A percentile compares a stretch with the other conserved stretches of the same genome.
Evolutionary conservation across 116 monocot species (phyloP).

Genomic region (Phalaenopsis hybrid): DNA sequence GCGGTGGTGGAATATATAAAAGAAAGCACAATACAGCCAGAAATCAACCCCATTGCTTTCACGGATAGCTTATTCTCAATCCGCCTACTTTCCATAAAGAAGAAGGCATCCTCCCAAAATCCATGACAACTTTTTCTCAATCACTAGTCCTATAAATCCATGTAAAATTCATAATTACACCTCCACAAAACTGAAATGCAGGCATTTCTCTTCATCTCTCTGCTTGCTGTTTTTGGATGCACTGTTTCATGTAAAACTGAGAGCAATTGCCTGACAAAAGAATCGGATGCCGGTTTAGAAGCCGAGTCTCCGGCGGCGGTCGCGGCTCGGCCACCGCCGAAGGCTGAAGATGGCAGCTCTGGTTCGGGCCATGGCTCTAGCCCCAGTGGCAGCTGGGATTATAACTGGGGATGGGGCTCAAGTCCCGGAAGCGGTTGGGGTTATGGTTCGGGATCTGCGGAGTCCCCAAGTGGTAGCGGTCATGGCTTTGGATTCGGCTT

Average conservation of each 20-base stretch:
- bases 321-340: neutral
- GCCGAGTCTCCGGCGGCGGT: neutral
- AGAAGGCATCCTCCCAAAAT: too few relatives aligned
- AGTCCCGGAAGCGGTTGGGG: conserved; percentile 34
- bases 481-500: conserved; percentile 32
- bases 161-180: neutral
- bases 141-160: neutral
- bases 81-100: neutral
- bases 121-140: too few relatives aligned
- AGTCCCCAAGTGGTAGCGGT: conserved; percentile 18
- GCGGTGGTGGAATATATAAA: neutral
- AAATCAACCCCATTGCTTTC: neutral
- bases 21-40: neutral
- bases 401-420: conserved; percentile 59
- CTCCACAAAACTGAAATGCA: neutral
- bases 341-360: neutral
- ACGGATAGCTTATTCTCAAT: neutral
- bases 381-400: conserved; percentile 43
- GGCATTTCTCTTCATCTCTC: neutral
- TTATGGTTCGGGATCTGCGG: conserved; percentile 41
- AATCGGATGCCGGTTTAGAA: neutral
- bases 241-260: neutral
- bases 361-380: conserved; percentile 52
- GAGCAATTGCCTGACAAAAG: too few relatives aligned
- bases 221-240: neutral